These are phyloP conservation scores for Tetrahymena thermophila DNA, from an alignment of 73 alveolate genomes.

Conservation along the genomic window DNA sequence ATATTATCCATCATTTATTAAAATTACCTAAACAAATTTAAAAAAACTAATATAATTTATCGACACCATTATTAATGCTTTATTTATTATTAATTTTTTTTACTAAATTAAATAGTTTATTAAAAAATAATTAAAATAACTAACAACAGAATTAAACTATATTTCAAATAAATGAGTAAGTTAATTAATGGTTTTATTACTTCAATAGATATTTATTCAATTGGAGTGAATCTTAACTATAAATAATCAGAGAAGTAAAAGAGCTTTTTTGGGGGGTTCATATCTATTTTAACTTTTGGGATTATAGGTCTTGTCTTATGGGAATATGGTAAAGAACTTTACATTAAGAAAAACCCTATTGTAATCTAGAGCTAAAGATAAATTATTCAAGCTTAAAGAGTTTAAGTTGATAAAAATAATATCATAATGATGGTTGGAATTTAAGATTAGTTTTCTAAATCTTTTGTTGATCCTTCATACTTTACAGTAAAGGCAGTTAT, in stretches of 20 bases:
- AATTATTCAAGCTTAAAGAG: background rate
- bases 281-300: background rate
- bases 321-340: background rate
- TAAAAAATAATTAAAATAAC: no score
- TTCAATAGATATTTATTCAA: background rate
- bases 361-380: background rate
- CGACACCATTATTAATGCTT: no score
- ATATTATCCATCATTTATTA: no score
- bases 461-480: background rate
- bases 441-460: background rate
- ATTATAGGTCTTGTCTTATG: background rate
- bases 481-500: background rate
- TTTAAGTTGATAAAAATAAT: background rate
- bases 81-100: no score
- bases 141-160: background rate
- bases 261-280: background rate
- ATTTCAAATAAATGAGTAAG: background rate
- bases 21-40: no score
- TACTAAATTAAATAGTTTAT: no score
- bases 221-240: background rate
- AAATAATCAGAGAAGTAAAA: background rate
- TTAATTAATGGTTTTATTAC: background rate
- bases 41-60: no score
- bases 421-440: background rate
- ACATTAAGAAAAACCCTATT: background rate